Conservation (phyloP, 163 green algal species). For the Scenedesmus sp. region DNA sequence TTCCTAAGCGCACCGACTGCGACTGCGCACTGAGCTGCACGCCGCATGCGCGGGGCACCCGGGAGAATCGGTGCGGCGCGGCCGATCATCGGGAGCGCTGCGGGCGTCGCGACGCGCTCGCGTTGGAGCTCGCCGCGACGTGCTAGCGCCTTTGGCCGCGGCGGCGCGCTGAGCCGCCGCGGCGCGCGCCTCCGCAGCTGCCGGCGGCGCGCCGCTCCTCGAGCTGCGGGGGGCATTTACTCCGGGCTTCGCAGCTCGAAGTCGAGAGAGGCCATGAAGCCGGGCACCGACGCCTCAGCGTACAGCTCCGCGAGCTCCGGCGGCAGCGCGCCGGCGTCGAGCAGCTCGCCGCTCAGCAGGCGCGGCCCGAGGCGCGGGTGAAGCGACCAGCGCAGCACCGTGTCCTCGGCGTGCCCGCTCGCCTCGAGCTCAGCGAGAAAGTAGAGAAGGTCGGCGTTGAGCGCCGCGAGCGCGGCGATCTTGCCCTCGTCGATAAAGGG, state of each 20-base stretch:
- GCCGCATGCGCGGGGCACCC: too few relatives aligned
- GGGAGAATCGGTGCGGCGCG: too few relatives aligned
- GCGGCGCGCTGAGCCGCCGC: too few relatives aligned
- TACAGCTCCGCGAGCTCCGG: constrained; percentile 21
- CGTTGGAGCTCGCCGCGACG: too few relatives aligned
- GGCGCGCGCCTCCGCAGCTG: too few relatives aligned
- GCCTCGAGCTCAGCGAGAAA: constrained; percentile 34
- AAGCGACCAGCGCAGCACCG: constrained; percentile 27
- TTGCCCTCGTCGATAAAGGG: constrained; percentile 23
- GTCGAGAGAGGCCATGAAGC: constrained; percentile 14
- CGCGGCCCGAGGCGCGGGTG: not conserved
- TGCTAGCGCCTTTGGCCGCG: too few relatives aligned
- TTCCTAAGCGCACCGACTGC: too few relatives aligned
- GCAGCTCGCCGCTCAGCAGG: constrained; percentile 7
- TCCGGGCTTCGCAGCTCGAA: constrained; percentile 29
- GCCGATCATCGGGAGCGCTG: too few relatives aligned
- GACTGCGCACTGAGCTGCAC: too few relatives aligned
- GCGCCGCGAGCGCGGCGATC: constrained; percentile 6
- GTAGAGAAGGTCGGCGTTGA: constrained; percentile 22
- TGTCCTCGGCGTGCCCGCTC: not conserved
- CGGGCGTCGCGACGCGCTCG: too few relatives aligned
- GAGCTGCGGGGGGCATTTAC: too few relatives aligned
- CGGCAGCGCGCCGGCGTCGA: constrained; percentile 11
- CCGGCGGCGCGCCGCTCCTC: too few relatives aligned
- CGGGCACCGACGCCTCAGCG: constrained; percentile 2